phyloP scores from a whole-genome alignment of 352 stramenopile genomes.

The Globisporangium yorkense region DNA sequence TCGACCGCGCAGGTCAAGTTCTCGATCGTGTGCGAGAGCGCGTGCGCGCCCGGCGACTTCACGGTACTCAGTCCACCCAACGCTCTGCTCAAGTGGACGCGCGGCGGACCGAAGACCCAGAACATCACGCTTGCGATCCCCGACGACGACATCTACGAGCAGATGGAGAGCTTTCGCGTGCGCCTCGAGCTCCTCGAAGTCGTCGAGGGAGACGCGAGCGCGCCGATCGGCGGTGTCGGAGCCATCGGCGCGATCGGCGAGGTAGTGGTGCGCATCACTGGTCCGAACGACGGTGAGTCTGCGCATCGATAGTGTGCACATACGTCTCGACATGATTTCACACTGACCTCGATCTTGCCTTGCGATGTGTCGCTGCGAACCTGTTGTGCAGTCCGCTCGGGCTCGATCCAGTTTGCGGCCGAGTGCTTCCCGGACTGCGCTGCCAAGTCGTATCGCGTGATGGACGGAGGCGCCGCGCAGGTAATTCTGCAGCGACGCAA shows the following conservation, averaged over 20 bases:
- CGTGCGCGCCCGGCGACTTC: conserved; percentile 38
- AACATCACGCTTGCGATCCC: conserved; percentile 38
- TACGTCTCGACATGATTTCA: background rate
- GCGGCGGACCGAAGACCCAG: conserved; percentile 23
- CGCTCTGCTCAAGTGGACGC: conserved; percentile 38
- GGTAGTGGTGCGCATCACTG: conserved; percentile 44
- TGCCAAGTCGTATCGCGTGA: conserved; percentile 34
- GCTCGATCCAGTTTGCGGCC: conserved; percentile 52
- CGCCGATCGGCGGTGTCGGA: conserved; percentile 16
- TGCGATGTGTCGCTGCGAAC: background rate
- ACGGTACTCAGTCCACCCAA: conserved; percentile 21
- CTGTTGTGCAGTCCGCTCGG: conserved; percentile 20
- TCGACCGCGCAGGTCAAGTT: conserved; percentile 36
- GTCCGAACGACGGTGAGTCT: conserved; percentile 42
- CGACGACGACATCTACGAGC: conserved; percentile 48
- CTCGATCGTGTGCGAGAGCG: conserved; percentile 35
- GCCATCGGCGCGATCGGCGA: conserved; percentile 34
- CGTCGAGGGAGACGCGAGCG: conserved; percentile 9
- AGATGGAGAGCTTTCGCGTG: conserved; percentile 41
- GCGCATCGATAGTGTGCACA: background rate
- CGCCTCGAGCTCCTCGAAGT: conserved; percentile 27
- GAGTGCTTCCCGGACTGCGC: conserved; percentile 63
- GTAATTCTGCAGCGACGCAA: conserved; percentile 50
- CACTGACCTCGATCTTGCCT: background rate
- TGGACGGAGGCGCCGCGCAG: conserved; percentile 38